A percentile compares a stretch with the other conserved stretches of the same genome.
Conservation (phyloP, 2,329 filamentous ascomycete genomes). For the Aspergillus fructus region DNA sequence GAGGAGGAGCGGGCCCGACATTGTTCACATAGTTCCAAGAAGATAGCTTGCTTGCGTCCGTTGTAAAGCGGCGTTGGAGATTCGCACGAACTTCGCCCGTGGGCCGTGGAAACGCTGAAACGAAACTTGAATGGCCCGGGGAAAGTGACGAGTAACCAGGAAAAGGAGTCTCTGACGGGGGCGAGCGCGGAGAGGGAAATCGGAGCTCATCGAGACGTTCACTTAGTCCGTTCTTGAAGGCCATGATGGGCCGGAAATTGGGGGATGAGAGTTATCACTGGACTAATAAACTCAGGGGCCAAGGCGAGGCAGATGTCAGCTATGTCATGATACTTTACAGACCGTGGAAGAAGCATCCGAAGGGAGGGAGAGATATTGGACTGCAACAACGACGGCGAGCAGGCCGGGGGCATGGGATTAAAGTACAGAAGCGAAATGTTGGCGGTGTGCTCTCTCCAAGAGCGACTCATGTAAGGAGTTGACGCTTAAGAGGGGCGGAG, state of each 20-base stretch:
- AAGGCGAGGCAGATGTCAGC: slow-evolving; percentile 25
- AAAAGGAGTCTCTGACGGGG: slow-evolving; percentile 73
- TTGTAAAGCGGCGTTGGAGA: slow-evolving; percentile 89
- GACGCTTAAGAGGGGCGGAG: slow-evolving; percentile 38
- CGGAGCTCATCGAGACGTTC: slow-evolving; percentile 76
- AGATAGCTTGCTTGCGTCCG: slow-evolving; percentile 80
- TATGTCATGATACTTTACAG: slow-evolving; percentile 17
- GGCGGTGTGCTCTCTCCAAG: slow-evolving; percentile 31
- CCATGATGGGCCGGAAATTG: slow-evolving; percentile 51
- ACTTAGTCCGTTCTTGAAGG: slow-evolving; percentile 62
- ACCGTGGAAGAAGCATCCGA: slow-evolving; percentile 6
- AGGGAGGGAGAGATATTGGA: slow-evolving; percentile 5
- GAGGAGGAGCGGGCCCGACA: slow-evolving; percentile 42
- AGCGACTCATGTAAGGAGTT: slow-evolving; percentile 35
- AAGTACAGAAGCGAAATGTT: slow-evolving; percentile 22
- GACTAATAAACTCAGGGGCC: slow-evolving; percentile 29
- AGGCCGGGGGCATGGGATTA: slow-evolving; percentile 13
- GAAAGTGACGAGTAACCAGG: slow-evolving; percentile 72
- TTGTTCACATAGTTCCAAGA: slow-evolving; percentile 67
- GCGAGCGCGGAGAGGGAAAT: slow-evolving; percentile 74
- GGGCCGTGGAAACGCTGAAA: slow-evolving; percentile 55
- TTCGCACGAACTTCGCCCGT: slow-evolving; percentile 70
- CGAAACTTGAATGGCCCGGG: slow-evolving; percentile 64
- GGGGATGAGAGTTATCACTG: slow-evolving; percentile 25
- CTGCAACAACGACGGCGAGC: slow-evolving; percentile 17